Evolutionary conservation across 306 rosid species (phyloP), one percentile per base, ranked within the genome.

Genomic region (Lupinus albus): DNA sequence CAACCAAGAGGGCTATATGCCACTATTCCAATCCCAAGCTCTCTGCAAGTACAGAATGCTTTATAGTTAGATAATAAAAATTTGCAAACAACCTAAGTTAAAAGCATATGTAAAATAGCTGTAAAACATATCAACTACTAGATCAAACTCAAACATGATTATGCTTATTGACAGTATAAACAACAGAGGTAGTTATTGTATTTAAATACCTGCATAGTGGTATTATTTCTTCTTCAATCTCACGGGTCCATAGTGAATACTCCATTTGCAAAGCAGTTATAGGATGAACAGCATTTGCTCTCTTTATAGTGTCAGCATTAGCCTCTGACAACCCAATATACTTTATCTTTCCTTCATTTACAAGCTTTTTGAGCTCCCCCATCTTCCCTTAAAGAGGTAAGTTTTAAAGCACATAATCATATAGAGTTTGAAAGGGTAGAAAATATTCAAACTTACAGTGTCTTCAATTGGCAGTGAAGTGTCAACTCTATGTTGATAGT

Each of bases 261-360:
- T 89, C 96, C 90, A 84, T 89, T 76, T 89, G 78, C 64, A 86
- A 70, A 51, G 96, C 92, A 50, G 92, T 86, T 68, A 89, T 82
- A 66, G 90, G 96, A 79, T 89, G 89, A 67, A 88, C 88, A 4
- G 85, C 76, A 15, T 89, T 83, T 10, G 90, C 88, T 75, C 92
- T 86, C 61, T 55, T 82, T 54, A 89, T 81, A 45, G 90, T 86
- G 80, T 86, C 87, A 4, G 75, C 63, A 51, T 71, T 85, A 58
- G 90, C 84, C 68, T 84, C 92, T 0, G 88, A 86, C 14, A 89
- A 51, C 25, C 88, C 90, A 70, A 89, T 76, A 67, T 81, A 83
- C 58, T 65, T 84, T 54, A 86, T 77, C 76, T 89, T 89, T 48
- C 87, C 90, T 83, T 89, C 89, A 59, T 81, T 73, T 53, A 84